phyloP scores from a whole-genome alignment of 2,329 filamentous ascomycete genomes.

The Hypoxylon sp. region DNA sequence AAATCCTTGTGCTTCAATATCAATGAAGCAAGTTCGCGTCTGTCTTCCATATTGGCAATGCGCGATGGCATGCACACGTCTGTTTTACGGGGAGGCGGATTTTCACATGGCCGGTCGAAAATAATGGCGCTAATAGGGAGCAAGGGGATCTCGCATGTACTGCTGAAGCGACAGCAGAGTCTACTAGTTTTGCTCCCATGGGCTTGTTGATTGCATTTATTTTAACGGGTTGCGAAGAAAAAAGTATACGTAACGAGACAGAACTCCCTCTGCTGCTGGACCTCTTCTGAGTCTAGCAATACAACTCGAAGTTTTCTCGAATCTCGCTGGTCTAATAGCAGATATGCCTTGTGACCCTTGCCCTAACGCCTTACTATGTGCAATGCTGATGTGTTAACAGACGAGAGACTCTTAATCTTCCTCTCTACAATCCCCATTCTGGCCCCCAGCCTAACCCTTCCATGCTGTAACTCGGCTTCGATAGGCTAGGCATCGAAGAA shows the following conservation, averaged over 20 bases:
- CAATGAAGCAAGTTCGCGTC: slow-evolving; percentile 6
- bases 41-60: slow-evolving; percentile 18
- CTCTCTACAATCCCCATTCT: not conserved
- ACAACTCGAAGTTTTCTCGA: not conserved
- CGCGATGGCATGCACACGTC: slow-evolving; percentile 1
- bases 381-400: not conserved
- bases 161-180: slow-evolving; percentile 18
- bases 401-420: not conserved
- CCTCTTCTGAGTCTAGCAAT: not conserved
- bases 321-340: not conserved
- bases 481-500: not conserved
- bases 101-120: slow-evolving; percentile 22
- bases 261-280: not conserved
- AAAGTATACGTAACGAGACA: slow-evolving; percentile 1
- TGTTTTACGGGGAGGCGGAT: slow-evolving; percentile 10
- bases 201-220: slow-evolving; percentile 11
- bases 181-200: slow-evolving; percentile 5
- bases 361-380: not conserved
- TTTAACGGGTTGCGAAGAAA: slow-evolving; percentile 11
- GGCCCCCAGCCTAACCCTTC: not conserved
- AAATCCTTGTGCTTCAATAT: not conserved
- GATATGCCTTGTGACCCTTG: not conserved
- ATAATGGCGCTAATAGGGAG: slow-evolving; percentile 37
- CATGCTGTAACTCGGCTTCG: not conserved
- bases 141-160: slow-evolving; percentile 26